These are phyloP conservation scores for Agaricus blazei DNA, from an alignment of 768 basidiomycete genomes.

Conservation along the genomic window DNA sequence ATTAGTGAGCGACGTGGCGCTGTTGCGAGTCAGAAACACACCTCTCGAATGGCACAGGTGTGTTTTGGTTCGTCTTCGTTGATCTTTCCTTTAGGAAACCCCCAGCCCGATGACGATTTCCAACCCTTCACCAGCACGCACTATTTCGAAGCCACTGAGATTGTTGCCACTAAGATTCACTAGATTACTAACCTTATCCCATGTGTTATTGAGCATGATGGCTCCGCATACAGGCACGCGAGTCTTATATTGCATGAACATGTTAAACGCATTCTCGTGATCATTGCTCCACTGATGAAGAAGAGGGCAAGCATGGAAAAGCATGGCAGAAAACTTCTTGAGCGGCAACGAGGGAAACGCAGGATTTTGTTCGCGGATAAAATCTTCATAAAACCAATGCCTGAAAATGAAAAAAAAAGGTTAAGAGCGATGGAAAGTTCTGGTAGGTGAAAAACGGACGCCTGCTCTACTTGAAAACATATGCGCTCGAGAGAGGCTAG, in stretches of 20 bases:
- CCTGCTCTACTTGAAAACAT: conserved; percentile 99
- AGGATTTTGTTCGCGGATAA: conserved; percentile 87
- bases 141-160: conserved; percentile 33
- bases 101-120: conserved; percentile 96
- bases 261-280: conserved; percentile 80
- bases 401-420: conserved; percentile 34
- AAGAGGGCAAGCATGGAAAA: conserved; percentile 83
- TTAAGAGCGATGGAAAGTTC: conserved; percentile 7
- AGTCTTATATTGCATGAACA: conserved; percentile 95
- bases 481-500: conserved; percentile 86
- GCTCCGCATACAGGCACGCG: conserved; percentile 97
- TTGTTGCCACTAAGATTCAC: background rate
- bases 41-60: conserved; percentile 90
- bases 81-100: conserved; percentile 99
- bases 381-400: conserved; percentile 99
- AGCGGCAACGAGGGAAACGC: conserved; percentile 83
- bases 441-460: conserved; percentile 50
- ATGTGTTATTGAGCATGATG: conserved; percentile 87
- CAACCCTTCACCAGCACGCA: conserved; percentile 98
- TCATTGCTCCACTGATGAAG: conserved; percentile 79
- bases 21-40: conserved; percentile 28
- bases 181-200: conserved; percentile 72
- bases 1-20: conserved; percentile 10
- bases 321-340: conserved; percentile 88
- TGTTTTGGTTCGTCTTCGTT: conserved; percentile 86